Percentiles rank a stretch among this genome's conserved stretches.
phyloP scores from a whole-genome alignment of 139 green algal species.

The Chlamydomonas incerta region DNA sequence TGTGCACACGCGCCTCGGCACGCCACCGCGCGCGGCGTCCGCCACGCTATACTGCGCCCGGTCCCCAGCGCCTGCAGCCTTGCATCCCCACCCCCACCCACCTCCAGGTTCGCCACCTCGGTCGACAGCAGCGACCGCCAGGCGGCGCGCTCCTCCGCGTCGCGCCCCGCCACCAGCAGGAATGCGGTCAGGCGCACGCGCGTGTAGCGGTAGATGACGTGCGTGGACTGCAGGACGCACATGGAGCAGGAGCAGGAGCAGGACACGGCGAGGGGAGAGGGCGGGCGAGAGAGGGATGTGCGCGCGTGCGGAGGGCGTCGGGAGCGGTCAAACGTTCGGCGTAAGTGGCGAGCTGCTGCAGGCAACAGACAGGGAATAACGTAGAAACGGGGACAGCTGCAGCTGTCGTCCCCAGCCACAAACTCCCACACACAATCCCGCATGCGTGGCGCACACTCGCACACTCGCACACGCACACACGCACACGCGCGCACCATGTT shows the following conservation, averaged over 20 bases:
- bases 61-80: too few relatives aligned
- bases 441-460: too few relatives aligned
- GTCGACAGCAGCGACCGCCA: neutral
- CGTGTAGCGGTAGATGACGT: conserved; percentile 45
- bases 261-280: neutral
- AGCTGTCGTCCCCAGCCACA: too few relatives aligned
- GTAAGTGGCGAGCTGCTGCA: too few relatives aligned
- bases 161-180: neutral
- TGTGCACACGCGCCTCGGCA: too few relatives aligned
- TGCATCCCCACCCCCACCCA: neutral
- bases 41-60: too few relatives aligned
- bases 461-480: neutral
- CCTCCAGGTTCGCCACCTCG: neutral
- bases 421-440: too few relatives aligned
- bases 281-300: neutral
- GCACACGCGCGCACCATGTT: conserved; percentile 28
- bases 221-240: neutral
- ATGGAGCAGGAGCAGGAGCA: neutral
- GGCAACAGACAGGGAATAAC: too few relatives aligned
- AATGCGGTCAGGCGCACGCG: neutral
- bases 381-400: too few relatives aligned
- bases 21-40: too few relatives aligned
- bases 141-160: neutral
- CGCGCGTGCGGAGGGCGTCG: too few relatives aligned
- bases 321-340: too few relatives aligned